These are phyloP conservation scores for Corniculantispora saksenae DNA, from an alignment of 2,329 filamentous ascomycete genomes.

Conservation along the genomic window DNA sequence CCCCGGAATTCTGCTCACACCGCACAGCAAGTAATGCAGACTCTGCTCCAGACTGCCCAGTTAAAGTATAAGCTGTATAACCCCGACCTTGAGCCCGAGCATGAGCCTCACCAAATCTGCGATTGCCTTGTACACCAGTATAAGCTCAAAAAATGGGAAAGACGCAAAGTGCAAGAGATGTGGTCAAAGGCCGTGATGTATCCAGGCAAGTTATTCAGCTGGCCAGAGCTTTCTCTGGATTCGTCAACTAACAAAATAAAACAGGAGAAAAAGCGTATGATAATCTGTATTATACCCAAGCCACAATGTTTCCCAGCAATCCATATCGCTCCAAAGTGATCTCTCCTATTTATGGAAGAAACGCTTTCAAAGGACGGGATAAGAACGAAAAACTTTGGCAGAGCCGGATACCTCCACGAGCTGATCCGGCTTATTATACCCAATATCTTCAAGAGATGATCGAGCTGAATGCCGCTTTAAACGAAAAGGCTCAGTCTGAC, in stretches of 20 bases:
- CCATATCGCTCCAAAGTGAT: slow-evolving; percentile 18
- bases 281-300: slow-evolving; percentile 9
- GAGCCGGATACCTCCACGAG: background rate
- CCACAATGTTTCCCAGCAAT: slow-evolving; percentile 17
- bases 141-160: slow-evolving; percentile 34
- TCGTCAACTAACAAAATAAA: background rate
- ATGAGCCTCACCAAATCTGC: slow-evolving; percentile 42
- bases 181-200: slow-evolving; percentile 50
- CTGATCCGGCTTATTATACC: slow-evolving; percentile 3
- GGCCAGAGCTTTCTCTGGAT: background rate
- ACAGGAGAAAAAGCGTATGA: slow-evolving; percentile 37
- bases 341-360: slow-evolving; percentile 18
- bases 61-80: slow-evolving; percentile 43
- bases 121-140: slow-evolving; percentile 43
- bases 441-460: slow-evolving; percentile 19
- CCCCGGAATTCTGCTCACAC: background rate
- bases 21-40: slow-evolving; percentile 44
- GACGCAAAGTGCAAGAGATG: slow-evolving; percentile 39
- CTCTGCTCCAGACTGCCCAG: slow-evolving; percentile 41
- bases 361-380: background rate
- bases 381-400: too few species aligned
- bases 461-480: slow-evolving; percentile 9
- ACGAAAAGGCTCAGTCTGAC: slow-evolving; percentile 15
- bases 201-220: slow-evolving; percentile 29
- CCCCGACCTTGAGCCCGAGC: slow-evolving; percentile 48